A percentile compares a stretch with the other conserved stretches of the same genome.
phyloP scores from a whole-genome alignment of 2,329 filamentous ascomycete genomes.

The Trichophyton mentagrophytes region DNA sequence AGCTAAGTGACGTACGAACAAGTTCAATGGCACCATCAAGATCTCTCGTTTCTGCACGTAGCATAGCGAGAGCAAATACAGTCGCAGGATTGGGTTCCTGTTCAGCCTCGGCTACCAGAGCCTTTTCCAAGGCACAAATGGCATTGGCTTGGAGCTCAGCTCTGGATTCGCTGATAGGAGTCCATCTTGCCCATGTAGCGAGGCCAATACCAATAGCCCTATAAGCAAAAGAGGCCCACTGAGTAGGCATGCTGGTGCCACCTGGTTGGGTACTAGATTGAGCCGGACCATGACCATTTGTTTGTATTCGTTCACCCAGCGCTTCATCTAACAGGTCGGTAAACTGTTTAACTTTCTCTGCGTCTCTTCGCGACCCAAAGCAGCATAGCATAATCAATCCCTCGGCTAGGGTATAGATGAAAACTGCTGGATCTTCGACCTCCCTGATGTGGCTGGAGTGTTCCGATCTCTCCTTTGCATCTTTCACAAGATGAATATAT shows the following conservation, averaged over 20 bases:
- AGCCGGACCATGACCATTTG: slow-evolving; percentile 7
- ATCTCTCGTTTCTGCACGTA: slow-evolving; percentile 80
- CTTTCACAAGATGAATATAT: slow-evolving; percentile 76
- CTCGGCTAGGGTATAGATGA: slow-evolving; percentile 66
- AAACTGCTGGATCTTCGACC: slow-evolving; percentile 64
- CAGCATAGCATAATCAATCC: slow-evolving; percentile 70
- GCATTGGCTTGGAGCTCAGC: slow-evolving; percentile 65
- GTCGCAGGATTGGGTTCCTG: slow-evolving; percentile 59
- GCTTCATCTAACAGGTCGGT: slow-evolving; percentile 40
- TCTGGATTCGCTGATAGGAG: slow-evolving; percentile 59
- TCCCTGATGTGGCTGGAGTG: slow-evolving; percentile 56
- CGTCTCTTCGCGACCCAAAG: slow-evolving; percentile 61
- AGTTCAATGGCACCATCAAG: slow-evolving; percentile 68
- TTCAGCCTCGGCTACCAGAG: slow-evolving; percentile 54
- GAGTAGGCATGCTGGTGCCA: slow-evolving; percentile 29
- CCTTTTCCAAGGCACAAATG: slow-evolving; percentile 59
- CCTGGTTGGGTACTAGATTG: background rate
- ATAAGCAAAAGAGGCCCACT: slow-evolving; percentile 57
- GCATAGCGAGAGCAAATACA: slow-evolving; percentile 65
- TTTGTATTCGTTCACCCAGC: slow-evolving; percentile 7
- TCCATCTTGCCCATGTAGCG: slow-evolving; percentile 75
- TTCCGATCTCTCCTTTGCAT: slow-evolving; percentile 69
- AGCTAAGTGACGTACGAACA: slow-evolving; percentile 60
- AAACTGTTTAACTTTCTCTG: slow-evolving; percentile 64
- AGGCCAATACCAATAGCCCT: slow-evolving; percentile 75